A percentile compares a stretch with the other conserved stretches of the same genome.
Evolutionary conservation across 257 asterid species (phyloP).

Genomic region (Petunia axillaris): DNA sequence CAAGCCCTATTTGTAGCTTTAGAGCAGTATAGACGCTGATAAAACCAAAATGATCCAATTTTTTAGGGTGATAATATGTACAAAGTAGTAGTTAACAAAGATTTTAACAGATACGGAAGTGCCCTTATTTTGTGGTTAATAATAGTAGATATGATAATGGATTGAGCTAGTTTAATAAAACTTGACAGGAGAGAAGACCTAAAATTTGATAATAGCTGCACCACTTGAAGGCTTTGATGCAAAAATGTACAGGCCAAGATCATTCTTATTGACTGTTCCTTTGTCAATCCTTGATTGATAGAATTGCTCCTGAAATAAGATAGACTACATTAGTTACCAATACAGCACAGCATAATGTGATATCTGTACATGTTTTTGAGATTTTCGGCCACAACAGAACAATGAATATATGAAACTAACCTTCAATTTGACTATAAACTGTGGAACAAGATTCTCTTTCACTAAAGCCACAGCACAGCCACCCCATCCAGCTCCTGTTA

Average conservation of each 20-base stretch:
- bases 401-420: conserved; percentile 33
- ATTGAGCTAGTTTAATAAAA: neutral
- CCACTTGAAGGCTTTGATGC: conserved; percentile 99
- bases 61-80: too few species aligned
- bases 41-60: too few species aligned
- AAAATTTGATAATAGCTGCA: conserved; percentile 78
- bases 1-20: too few species aligned
- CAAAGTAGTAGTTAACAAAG: too few species aligned
- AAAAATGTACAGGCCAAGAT: conserved; percentile 73
- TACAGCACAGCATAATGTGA: too few species aligned
- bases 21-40: too few species aligned
- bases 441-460: conserved; percentile 78
- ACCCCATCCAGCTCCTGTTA: conserved; percentile 99
- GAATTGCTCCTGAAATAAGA: conserved; percentile 65
- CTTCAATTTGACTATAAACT: conserved; percentile 88
- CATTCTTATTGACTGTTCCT: conserved; percentile 67
- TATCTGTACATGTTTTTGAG: neutral
- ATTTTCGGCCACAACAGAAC: too few species aligned
- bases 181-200: neutral
- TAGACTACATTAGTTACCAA: neutral
- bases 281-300: conserved; percentile 80
- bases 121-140: too few species aligned
- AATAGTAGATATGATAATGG: too few species aligned
- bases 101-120: too few species aligned
- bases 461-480: conserved; percentile 98